Base-by-base conservation (phyloP, 169 alveolate species). In the Eimeria sp. region DNA sequence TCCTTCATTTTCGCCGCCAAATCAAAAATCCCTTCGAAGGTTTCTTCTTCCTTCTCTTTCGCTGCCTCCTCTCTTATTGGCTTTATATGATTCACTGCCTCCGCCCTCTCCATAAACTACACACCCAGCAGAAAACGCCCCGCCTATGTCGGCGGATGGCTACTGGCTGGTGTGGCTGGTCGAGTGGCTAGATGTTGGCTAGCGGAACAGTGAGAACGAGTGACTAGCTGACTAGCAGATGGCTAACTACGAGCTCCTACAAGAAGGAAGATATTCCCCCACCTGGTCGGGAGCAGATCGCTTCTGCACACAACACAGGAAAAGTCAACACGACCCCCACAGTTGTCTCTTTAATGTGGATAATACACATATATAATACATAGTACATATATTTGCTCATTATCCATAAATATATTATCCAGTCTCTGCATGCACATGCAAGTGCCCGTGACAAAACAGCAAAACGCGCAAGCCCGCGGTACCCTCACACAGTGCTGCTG, bases 231-330 rank as follows among this genome's bases (percentile, higher is more conserved):
- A 11, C 58, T 11, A 70, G 11, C 9, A 70, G 45, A n/a, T 70
- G 45, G 80, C 80, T 70, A 70, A 18, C 80, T 70, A 13, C 4
- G 30, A n/a, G 13, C n/a, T 4, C 30, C 57, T 30, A 16, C 5
- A 16, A 30, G 63, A 75, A 75, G 43, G 58, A 5, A 34, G 49
- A 34, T 43, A 30, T 7, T 5, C 47, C 27, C 70, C n/a, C 57
- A 80, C 89, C 70, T 49, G 89, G 72, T 80, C 89, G 10, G 89
- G 89, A 30, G 89, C 72, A 47, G 89, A 80, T 63, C 89, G 45
- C 47, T 80, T 80, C 89, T 80, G 89, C 89, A 80, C 27, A 9
- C n/a, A 4, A 34, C n/a, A n/a, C n/a, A 75, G 20, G 61, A 9
- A 11, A 75, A 18, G 5, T 3, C 34, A 75, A 7, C 57, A 5